These are phyloP conservation scores for Arthrobotrys pseudoclavata DNA, from an alignment of 2,329 filamentous ascomycete genomes.

Conservation along the genomic window DNA sequence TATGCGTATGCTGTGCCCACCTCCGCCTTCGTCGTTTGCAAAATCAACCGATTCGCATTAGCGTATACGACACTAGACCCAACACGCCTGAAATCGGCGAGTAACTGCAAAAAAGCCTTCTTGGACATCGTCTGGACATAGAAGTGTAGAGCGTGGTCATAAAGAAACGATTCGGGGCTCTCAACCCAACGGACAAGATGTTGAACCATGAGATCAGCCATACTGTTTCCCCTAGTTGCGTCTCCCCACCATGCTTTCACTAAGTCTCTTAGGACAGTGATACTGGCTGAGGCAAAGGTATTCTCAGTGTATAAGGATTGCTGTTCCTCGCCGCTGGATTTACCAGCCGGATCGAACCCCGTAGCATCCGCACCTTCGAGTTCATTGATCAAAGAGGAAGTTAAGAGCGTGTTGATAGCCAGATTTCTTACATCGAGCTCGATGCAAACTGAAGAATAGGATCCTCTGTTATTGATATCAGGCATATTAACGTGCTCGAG, in stretches of 20 bases:
- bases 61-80: constrained; percentile 97
- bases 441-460: constrained; percentile 95
- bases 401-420: constrained; percentile 96
- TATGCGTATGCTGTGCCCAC: constrained; percentile 97
- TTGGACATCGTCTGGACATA: constrained; percentile 99
- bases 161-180: constrained; percentile 91
- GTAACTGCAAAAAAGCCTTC: constrained; percentile 95
- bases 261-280: constrained; percentile 94
- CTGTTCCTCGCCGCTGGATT: constrained; percentile 59
- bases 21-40: constrained; percentile 96
- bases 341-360: constrained; percentile 69
- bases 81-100: constrained; percentile 95
- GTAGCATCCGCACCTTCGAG: constrained; percentile 85
- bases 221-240: constrained; percentile 87
- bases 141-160: constrained; percentile 92
- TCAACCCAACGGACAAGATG: constrained; percentile 98
- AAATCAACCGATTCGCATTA: constrained; percentile 85
- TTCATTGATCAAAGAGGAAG: constrained; percentile 95
- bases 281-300: constrained; percentile 66
- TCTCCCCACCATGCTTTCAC: constrained; percentile 99
- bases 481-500: constrained; percentile 93
- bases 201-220: constrained; percentile 98
- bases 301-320: constrained; percentile 53
- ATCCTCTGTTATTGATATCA: constrained; percentile 90
- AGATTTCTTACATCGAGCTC: constrained; percentile 94